Evolutionary conservation across 129 eudicot species (phyloP).

Genomic region (Scalesia atractyloides): DNA sequence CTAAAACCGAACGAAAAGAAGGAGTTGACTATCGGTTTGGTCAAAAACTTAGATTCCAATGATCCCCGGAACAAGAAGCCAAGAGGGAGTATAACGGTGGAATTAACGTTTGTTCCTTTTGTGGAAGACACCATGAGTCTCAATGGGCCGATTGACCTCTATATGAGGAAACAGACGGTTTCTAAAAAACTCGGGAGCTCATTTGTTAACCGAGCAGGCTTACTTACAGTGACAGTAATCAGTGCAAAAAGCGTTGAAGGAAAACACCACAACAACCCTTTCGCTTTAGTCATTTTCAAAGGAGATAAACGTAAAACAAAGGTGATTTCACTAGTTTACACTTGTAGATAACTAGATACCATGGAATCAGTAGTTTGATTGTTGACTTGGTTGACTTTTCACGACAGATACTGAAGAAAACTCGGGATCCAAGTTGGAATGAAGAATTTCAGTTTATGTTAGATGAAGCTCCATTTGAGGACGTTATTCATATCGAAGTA

Average conservation of each 20-base stretch:
- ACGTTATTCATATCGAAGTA: conserved; percentile 54
- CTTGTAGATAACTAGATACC: background rate
- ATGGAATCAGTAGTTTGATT: background rate
- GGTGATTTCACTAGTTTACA: conserved; percentile 34
- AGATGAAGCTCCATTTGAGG: conserved; percentile 62
- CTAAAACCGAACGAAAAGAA: conserved; percentile 52
- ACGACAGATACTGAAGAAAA: conserved; percentile 49
- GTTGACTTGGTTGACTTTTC: conserved; percentile 9
- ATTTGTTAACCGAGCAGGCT: conserved; percentile 36
- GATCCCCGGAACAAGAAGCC: conserved; percentile 55
- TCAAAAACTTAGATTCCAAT: conserved; percentile 42
- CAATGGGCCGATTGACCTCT: conserved; percentile 39
- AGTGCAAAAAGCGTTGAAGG: conserved; percentile 63
- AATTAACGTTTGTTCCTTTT: conserved; percentile 59
- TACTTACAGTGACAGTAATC: conserved; percentile 48
- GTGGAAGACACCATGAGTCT: conserved; percentile 33
- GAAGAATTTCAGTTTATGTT: conserved; percentile 65
- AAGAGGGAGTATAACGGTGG: conserved; percentile 59
- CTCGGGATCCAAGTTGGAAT: conserved; percentile 62
- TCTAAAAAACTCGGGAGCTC: conserved; percentile 33
- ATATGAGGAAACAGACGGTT: conserved; percentile 30
- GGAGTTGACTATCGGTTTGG: conserved; percentile 49
- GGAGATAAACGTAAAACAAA: conserved; percentile 61
- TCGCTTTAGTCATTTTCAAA: conserved; percentile 46
- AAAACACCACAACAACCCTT: conserved; percentile 58